Evolutionary conservation across 805 yeast genomes (phyloP).

Genomic region (Nakazawaea peltata): DNA sequence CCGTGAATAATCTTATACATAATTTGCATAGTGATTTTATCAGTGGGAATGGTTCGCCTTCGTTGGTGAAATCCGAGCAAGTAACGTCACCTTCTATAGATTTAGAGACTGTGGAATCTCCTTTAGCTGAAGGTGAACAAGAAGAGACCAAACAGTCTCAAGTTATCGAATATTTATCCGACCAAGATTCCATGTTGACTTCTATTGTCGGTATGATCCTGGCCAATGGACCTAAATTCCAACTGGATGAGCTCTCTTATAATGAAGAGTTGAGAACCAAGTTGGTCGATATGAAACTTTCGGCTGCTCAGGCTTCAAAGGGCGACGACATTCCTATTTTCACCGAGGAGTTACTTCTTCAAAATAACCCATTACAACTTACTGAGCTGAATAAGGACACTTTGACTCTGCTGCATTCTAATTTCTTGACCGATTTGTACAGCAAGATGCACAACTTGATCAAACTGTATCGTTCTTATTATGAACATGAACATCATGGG

Average conservation of each 20-base stretch:
- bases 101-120: too few species aligned
- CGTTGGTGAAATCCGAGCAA: neutral
- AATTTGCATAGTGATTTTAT: neutral
- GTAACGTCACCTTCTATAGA: too few species aligned
- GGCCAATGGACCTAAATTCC: conserved; percentile 5
- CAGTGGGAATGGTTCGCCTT: neutral
- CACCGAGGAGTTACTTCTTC: neutral
- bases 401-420: conserved; percentile 1
- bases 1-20: conserved; percentile 5
- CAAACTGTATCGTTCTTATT: conserved; percentile 2
- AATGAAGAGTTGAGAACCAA: neutral
- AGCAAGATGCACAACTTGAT: conserved; percentile 9
- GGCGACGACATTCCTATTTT: neutral
- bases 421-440: conserved; percentile 4
- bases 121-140: too few species aligned
- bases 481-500: conserved; percentile 1
- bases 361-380: conserved; percentile 1
- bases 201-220: neutral
- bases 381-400: neutral
- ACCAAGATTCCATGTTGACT: neutral
- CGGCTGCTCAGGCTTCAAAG: neutral
- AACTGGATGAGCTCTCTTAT: too few species aligned
- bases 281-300: neutral
- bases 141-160: too few species aligned
- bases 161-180: neutral